Percentiles rank a stretch among this genome's conserved stretches.
Conservation (phyloP, 305 asterid species). For the Ajuga reptans region DNA sequence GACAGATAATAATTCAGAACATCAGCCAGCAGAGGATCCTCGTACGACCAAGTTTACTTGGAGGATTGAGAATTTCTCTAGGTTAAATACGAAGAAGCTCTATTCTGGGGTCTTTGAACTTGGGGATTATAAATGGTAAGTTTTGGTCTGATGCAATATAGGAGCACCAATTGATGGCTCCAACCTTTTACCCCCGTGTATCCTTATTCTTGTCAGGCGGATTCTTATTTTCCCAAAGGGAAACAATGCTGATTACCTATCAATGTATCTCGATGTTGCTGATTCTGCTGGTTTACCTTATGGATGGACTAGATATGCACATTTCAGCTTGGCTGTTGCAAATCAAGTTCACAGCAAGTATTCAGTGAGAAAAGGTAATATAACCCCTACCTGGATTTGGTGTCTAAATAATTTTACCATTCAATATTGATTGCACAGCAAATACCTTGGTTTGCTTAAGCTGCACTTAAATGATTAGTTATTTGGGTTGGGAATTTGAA, state of each 20-base stretch:
- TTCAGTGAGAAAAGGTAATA: slow-evolving; percentile 45
- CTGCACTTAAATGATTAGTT: neutral
- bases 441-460: slow-evolving; percentile 8
- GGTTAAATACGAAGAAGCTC: slow-evolving; percentile 32
- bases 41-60: slow-evolving; percentile 34
- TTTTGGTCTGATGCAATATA: neutral
- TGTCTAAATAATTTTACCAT: slow-evolving; percentile 2
- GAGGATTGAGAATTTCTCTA: slow-evolving; percentile 37
- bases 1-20: slow-evolving; percentile 25
- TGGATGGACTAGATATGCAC: slow-evolving; percentile 55
- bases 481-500: slow-evolving; percentile 6
- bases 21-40: slow-evolving; percentile 33
- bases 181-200: neutral
- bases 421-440: neutral
- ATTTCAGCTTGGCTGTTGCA: slow-evolving; percentile 42
- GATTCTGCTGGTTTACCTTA: slow-evolving; percentile 38
- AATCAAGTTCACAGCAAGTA: slow-evolving; percentile 44
- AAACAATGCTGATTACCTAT: slow-evolving; percentile 29
- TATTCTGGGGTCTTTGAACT: slow-evolving; percentile 36
- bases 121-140: slow-evolving; percentile 40
- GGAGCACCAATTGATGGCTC: slow-evolving; percentile 13
- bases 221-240: slow-evolving; percentile 40
- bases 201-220: slow-evolving; percentile 33
- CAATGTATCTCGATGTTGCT: slow-evolving; percentile 41
- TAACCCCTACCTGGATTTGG: neutral